Base-by-base conservation (phyloP, 441 rosid genomes). In the Erysimum pusillum region DNA sequence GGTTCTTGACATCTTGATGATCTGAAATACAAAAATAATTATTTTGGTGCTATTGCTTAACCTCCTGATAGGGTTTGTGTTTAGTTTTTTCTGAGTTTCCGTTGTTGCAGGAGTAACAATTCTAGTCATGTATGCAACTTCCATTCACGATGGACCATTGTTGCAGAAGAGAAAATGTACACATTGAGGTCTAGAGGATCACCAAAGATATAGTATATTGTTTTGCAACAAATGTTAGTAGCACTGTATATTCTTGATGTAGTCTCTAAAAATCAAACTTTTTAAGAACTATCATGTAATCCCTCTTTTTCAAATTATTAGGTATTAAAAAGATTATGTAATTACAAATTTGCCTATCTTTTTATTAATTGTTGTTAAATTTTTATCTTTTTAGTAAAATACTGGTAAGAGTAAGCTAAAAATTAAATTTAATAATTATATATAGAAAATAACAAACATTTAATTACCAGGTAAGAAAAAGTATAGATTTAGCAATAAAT, bases 11-110 rank as follows among this genome's bases (percentile, higher is more conserved):
- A 34, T 67, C 38, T 22, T 63, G 54, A 28, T 31, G 25, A 15
- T 64, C 41, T 45, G 9, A 31, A 9, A 31, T 31, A 28, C 62
- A 53, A 0, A 17, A 54, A 39, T 54, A 54, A 39, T 54, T 6
- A 28, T 68, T 10, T 41, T 62, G 44, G 15, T 39, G 69, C 20
- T 52, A 61, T 41, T 17, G 8, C 18, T 13, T 52, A 25, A 25
- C 35, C 14, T 53, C 56, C 7, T 20, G 14, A 74, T 44, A 6
- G 58, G 13, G 18, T 15, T 46, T 57, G 32, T 65, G 36, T 65
- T 64, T n/a, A 74, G 71, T 35, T 34, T 42, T 61, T 52, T 18
- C 42, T 25, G 51, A 62, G 34, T 72, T 39, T 51, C 44, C 15
- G 52, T 38, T 72, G 17, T 60, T 71, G 60, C 61, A 49, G 34